A percentile compares a stretch with the other conserved stretches of the same genome.
Conservation (phyloP, 768 basidiomycete genomes). For the Mycena alexandri region DNA sequence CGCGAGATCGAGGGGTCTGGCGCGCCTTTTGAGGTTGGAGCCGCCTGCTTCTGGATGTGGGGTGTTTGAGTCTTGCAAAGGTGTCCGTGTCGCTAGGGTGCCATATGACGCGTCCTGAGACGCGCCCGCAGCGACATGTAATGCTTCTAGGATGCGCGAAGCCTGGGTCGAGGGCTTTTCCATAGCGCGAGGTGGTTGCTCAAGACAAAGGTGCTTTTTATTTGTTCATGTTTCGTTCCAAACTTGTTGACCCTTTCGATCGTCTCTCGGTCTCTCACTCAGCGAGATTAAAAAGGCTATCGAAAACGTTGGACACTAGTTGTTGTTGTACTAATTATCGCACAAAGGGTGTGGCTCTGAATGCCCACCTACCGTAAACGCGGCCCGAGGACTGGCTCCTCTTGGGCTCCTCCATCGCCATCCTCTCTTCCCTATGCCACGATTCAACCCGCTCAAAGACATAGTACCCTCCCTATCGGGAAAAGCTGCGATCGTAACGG, state of each 20-base stretch:
- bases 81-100: conserved; percentile 3
- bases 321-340: too few species aligned
- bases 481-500: conserved; percentile 8
- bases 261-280: too few species aligned
- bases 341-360: too few species aligned
- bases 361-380: too few species aligned
- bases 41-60: conserved; percentile 23
- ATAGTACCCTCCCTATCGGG: conserved; percentile 11
- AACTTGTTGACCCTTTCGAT: too few species aligned
- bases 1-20: conserved; percentile 25
- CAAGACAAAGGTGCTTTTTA: conserved; percentile 9
- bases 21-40: conserved; percentile 32
- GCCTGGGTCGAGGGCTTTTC: conserved; percentile 22
- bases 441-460: conserved; percentile 13
- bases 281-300: too few species aligned
- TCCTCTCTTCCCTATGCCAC: conserved; percentile 3
- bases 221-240: neutral
- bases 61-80: conserved; percentile 17
- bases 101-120: conserved; percentile 2
- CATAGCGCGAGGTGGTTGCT: conserved; percentile 18
- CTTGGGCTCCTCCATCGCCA: neutral
- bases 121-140: conserved; percentile 7
- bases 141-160: conserved; percentile 30
- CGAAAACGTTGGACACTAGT: too few species aligned
- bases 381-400: neutral